phyloP scores from a whole-genome alignment of 768 basidiomycete species.

The Collybia sordida region DNA sequence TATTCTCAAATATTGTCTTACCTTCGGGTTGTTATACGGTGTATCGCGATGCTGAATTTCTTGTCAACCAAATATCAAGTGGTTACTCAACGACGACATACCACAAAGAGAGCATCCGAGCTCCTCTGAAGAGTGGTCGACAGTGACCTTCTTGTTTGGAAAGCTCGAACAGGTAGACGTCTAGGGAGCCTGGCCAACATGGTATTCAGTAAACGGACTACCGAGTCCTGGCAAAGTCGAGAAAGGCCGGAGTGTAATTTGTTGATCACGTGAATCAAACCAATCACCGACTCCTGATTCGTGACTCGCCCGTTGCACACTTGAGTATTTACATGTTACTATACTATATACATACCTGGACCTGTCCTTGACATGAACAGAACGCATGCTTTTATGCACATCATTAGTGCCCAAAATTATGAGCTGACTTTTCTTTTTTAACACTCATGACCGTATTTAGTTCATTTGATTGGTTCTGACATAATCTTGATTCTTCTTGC shows the following conservation, averaged over 20 bases:
- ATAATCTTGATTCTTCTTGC: neutral
- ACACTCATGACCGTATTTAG: too few species aligned
- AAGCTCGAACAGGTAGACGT: constrained; percentile 23
- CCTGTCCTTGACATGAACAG: too few species aligned
- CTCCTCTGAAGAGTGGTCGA: constrained; percentile 44
- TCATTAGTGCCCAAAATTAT: too few species aligned
- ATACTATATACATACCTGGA: too few species aligned
- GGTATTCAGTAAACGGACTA: constrained; percentile 3
- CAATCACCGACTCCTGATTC: constrained; percentile 8
- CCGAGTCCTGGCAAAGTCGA: constrained; percentile 12
- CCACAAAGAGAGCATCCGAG: constrained; percentile 88
- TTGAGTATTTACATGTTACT: too few species aligned
- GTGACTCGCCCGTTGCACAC: neutral
- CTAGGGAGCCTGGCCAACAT: constrained; percentile 36
- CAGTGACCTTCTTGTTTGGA: constrained; percentile 31
- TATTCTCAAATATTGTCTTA: constrained; percentile 24
- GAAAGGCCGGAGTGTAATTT: constrained; percentile 15
- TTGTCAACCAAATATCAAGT: constrained; percentile 6
- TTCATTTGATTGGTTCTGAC: too few species aligned
- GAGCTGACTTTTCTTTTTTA: too few species aligned
- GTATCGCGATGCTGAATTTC: constrained; percentile 86
- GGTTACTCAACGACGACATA: constrained; percentile 37
- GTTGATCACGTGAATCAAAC: constrained; percentile 17
- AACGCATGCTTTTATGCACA: too few species aligned
- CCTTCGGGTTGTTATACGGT: constrained; percentile 90